Evolutionary conservation across 257 asterid genomes (phyloP).

Genomic region (Solanum etuberosum): DNA sequence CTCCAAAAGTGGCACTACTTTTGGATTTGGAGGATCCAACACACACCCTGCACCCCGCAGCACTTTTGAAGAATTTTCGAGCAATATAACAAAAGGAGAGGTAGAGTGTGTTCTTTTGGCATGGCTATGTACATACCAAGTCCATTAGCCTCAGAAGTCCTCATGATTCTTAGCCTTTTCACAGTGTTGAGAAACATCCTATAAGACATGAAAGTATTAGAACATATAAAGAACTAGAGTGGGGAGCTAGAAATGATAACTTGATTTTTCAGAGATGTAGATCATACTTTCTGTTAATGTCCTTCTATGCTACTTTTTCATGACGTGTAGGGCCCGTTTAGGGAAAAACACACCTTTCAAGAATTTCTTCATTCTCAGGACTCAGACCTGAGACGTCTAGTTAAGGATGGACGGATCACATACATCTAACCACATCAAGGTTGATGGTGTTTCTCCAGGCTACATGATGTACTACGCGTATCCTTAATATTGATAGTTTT

Average conservation of each 20-base stretch:
- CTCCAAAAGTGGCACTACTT: neutral
- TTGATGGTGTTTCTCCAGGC: neutral
- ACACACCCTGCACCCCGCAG: neutral
- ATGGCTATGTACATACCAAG: slow-evolving; percentile 31
- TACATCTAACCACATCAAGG: neutral
- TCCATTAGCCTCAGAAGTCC: slow-evolving; percentile 69
- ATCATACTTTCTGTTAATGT: neutral
- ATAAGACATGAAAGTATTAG: neutral
- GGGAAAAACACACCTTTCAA: neutral
- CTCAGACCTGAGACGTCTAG: neutral
- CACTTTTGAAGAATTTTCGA: neutral
- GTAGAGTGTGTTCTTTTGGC: neutral
- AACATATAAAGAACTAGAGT: neutral
- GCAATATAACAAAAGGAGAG: neutral
- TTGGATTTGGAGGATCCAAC: neutral
- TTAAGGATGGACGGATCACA: neutral
- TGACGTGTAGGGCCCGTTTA: neutral
- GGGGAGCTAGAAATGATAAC: neutral
- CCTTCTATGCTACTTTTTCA: neutral
- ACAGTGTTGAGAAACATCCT: slow-evolving; percentile 81
- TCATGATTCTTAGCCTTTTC: slow-evolving; percentile 81
- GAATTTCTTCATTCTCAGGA: neutral
- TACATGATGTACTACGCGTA: neutral
- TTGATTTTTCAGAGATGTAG: neutral
- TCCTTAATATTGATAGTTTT: neutral